Conservation (phyloP, 148 eudicot genomes). For the Chenopodium suecicum region DNA sequence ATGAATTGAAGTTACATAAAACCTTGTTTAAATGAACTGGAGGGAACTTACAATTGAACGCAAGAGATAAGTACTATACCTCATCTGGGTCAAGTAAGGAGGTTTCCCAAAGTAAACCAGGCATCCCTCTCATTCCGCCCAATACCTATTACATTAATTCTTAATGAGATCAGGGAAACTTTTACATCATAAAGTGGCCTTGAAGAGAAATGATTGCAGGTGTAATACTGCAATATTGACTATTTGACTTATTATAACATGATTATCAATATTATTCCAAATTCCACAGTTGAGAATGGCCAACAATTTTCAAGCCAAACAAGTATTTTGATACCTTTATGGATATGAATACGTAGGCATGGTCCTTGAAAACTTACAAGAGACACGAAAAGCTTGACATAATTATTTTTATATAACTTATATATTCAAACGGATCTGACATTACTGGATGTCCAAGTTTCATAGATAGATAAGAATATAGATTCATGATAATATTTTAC, state of each 20-base stretch:
- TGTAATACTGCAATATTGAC: conserved; percentile 2
- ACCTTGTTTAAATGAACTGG: not conserved
- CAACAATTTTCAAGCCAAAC: not conserved
- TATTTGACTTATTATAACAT: not conserved
- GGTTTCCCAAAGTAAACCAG: conserved; percentile 89
- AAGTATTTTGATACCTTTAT: not conserved
- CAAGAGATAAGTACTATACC: conserved; percentile 39
- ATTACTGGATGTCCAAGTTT: not conserved
- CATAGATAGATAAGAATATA: not conserved
- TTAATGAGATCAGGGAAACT: not conserved
- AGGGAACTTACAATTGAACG: not conserved
- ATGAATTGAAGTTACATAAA: not conserved
- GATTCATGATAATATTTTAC: conserved; percentile 35
- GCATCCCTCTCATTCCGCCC: conserved; percentile 99
- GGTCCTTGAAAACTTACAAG: not conserved
- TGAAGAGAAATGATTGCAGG: not conserved
- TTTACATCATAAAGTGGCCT: not conserved
- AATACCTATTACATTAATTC: conserved; percentile 53
- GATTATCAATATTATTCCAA: not conserved
- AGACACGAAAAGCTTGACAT: not conserved
- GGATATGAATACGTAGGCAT: not conserved
- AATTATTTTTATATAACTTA: not conserved
- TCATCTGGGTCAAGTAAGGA: conserved; percentile 97
- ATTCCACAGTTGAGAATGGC: not conserved
- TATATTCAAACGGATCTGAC: not conserved